Conservation (phyloP, 352 stramenopile species). For the Phytopythium helicoides region DNA sequence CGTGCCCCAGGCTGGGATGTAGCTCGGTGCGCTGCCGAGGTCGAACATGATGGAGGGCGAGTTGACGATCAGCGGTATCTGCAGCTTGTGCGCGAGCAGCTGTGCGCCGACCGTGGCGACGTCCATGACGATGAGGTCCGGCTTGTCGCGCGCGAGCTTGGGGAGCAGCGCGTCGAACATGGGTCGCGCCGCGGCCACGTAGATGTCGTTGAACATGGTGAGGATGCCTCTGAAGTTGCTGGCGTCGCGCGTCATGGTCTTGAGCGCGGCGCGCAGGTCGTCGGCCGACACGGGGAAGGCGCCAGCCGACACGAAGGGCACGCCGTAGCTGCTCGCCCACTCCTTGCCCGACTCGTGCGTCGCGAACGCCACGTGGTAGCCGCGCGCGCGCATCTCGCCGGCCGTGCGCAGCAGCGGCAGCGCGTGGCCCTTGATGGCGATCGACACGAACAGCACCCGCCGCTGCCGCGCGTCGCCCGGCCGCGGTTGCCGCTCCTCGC, state of each 20-base stretch:
- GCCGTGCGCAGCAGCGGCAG: constrained; percentile 74
- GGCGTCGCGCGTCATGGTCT: constrained; percentile 76
- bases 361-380: constrained; percentile 79
- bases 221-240: constrained; percentile 85
- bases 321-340: constrained; percentile 50
- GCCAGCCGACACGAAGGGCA: constrained; percentile 74
- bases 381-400: constrained; percentile 63
- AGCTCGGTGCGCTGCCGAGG: constrained; percentile 62
- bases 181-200: constrained; percentile 64
- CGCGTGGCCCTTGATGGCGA: constrained; percentile 80
- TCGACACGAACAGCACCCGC: constrained; percentile 80
- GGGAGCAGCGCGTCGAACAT: constrained; percentile 78
- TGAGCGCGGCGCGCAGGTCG: constrained; percentile 65
- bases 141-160: constrained; percentile 30
- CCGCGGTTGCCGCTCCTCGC: background rate
- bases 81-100: constrained; percentile 74
- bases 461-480: constrained; percentile 17
- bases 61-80: constrained; percentile 78
- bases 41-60: constrained; percentile 87
- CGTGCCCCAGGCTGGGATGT: constrained; percentile 83
- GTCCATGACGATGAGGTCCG: constrained; percentile 78
- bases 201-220: constrained; percentile 89
- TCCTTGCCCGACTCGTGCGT: constrained; percentile 81
- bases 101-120: constrained; percentile 80
- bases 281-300: constrained; percentile 72